Conservation (phyloP, 257 asterid genomes). For the Fraxinus pennsylvanica region DNA sequence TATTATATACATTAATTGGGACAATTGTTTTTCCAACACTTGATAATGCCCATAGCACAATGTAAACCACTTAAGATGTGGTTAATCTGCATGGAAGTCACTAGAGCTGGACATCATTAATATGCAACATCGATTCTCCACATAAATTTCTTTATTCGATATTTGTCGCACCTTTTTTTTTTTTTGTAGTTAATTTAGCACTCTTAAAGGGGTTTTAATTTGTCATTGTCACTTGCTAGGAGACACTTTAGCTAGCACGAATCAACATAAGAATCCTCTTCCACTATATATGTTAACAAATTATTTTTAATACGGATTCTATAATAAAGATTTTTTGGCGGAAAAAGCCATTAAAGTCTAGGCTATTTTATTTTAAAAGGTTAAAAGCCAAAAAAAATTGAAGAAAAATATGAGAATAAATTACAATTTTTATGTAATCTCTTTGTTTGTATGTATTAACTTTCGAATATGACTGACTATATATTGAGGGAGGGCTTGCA, state of each 20-base stretch:
- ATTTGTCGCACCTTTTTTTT: not conserved
- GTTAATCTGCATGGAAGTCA: conserved; percentile 53
- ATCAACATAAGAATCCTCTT: conserved; percentile 14
- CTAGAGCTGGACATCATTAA: conserved; percentile 42
- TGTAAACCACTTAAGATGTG: conserved; percentile 23
- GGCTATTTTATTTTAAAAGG: no score
- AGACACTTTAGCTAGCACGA: not conserved
- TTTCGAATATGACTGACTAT: no score
- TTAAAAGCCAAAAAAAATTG: not conserved
- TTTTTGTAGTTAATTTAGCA: not conserved
- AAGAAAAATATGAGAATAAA: no score
- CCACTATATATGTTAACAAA: conserved; percentile 15
- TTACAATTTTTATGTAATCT: no score
- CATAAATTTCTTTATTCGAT: conserved; percentile 30
- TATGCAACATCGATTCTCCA: conserved; percentile 53
- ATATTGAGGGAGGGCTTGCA: no score
- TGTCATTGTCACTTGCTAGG: conserved; percentile 3
- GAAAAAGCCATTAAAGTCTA: not conserved
- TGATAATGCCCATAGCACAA: conserved; percentile 27
- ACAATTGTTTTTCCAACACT: conserved; percentile 18
- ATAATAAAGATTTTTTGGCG: not conserved
- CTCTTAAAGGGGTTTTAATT: conserved; percentile 1
- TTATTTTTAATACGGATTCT: not conserved
- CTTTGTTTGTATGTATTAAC: no score
- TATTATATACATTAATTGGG: not conserved